Evolutionary conservation across 495 filamentous ascomycete species (phyloP).

Genomic region (Annulohypoxylon bovei): DNA sequence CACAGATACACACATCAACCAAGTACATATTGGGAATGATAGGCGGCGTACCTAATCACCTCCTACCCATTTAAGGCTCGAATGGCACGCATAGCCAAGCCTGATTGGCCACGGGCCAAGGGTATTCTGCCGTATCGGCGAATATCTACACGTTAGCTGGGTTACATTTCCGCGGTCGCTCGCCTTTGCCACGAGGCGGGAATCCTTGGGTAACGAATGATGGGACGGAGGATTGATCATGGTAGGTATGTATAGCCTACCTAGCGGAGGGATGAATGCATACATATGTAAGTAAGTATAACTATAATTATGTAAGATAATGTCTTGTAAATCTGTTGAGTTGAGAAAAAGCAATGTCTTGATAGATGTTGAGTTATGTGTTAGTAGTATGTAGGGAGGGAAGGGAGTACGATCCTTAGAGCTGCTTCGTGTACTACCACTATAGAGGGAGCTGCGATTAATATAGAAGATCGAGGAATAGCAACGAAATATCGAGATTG

Average conservation of each 20-base stretch:
- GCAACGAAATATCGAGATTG: background rate
- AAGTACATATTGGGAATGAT: background rate
- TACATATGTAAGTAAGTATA: background rate
- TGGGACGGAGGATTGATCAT: background rate
- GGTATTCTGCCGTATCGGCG: background rate
- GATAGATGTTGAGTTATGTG: background rate
- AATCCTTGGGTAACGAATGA: background rate
- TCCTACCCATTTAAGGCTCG: slow-evolving; percentile 17
- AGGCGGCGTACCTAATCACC: background rate
- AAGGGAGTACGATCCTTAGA: too few species aligned
- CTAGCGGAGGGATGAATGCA: too few species aligned
- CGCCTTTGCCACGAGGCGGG: background rate
- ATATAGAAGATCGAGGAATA: too few species aligned
- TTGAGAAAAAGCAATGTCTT: background rate
- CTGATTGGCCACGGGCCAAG: slow-evolving; percentile 4
- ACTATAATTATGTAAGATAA: background rate
- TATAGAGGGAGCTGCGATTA: background rate
- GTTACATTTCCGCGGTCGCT: slow-evolving; percentile 2
- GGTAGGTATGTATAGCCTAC: background rate
- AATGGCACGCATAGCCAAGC: background rate
- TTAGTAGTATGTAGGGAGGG: too few species aligned
- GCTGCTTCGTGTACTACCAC: background rate
- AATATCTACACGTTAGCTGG: slow-evolving; percentile 6
- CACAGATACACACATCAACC: too few species aligned
- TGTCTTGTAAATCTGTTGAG: background rate